Base-by-base conservation (phyloP, 805 yeast species). In the Blastobotrys attinorum region DNA sequence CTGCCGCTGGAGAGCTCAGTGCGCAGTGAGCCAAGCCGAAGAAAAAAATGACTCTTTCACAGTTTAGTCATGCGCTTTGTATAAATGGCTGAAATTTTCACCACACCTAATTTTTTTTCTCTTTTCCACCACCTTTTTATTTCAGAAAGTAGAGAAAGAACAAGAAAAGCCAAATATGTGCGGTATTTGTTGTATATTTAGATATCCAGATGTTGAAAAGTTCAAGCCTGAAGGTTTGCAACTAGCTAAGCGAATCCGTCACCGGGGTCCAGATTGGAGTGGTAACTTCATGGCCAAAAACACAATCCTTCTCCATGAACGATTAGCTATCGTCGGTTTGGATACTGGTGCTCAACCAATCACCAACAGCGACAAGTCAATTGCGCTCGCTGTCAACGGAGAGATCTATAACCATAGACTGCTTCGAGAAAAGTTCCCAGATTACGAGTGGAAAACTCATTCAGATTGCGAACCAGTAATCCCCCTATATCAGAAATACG, bases 201-300 rank as follows among this genome's bases (percentile, higher is more conserved):
- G 73, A 66, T 90, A 85, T 61, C 82, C 80, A 35, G 83, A 87
- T 53, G 81, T 84, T 48, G 81, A 81, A 56, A 69, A 72, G 44
- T 92, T 84, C 75, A 90, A 89, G 68, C 76, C 81, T 50, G 81
- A 81, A 62, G 97, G 97, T 37, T 73, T 92, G 50, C 94, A 86
- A 64, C 75, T 86, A 63, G 76, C 97, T 50, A 90, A 87, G 67
- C 59, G 89, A 69, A 83, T 90, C 64, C 81, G 99, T 71, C 99
- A 92, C 69, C 82, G 99, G 69, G 99, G 99, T 60, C 99, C 99
- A 55, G 99, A 92, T 69, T 92, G 99, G 99, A 47, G 88, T 31
- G 98, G 98, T 60, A 88, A 87, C 79, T 64, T 75, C 52, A 69
- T 76, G 53, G 79, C 80, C 62, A 85, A 85, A 80, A 64, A 71